Evolutionary conservation across 2,329 filamentous ascomycete genomes (phyloP).

Genomic region (Myriosclerotinia curreyana): DNA sequence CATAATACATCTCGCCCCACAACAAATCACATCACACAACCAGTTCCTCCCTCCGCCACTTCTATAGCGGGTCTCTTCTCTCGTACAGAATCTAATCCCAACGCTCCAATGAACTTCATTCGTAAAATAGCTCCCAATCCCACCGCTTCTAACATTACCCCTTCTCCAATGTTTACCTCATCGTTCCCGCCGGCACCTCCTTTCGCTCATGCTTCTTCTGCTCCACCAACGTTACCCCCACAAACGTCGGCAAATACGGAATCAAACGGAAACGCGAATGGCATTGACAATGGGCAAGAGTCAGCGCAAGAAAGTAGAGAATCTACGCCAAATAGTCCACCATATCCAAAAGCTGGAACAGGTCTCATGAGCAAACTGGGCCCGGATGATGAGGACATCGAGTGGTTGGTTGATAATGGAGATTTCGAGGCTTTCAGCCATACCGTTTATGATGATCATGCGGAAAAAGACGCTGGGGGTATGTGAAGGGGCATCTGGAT

Average conservation of each 20-base stretch:
- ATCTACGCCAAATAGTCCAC: conserved; percentile 55
- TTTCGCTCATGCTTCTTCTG: conserved; percentile 48
- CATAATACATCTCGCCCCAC: conserved; percentile 26
- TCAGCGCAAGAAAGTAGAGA: conserved; percentile 42
- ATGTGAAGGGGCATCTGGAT: neutral
- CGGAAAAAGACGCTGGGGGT: conserved; percentile 24
- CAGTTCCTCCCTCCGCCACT: conserved; percentile 39
- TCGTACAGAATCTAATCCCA: conserved; percentile 41
- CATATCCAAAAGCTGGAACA: conserved; percentile 61
- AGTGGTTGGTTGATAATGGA: conserved; percentile 59
- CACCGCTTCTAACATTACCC: conserved; percentile 1
- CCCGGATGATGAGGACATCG: conserved; percentile 56
- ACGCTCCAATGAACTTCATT: conserved; percentile 43
- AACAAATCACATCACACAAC: conserved; percentile 32
- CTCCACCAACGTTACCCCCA: conserved; percentile 29
- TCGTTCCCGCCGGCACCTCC: conserved; percentile 55
- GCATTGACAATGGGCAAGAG: conserved; percentile 31
- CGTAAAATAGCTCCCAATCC: conserved; percentile 38
- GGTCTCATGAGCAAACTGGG: conserved; percentile 53
- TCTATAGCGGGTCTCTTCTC: conserved; percentile 39
- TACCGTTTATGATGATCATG: conserved; percentile 35
- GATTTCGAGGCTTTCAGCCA: conserved; percentile 40
- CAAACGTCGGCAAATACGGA: conserved; percentile 13
- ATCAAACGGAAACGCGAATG: conserved; percentile 21
- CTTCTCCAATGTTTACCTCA: conserved; percentile 19